Conservation (phyloP, 2,329 filamentous ascomycete species). For the Ciborinia camelliae region DNA sequence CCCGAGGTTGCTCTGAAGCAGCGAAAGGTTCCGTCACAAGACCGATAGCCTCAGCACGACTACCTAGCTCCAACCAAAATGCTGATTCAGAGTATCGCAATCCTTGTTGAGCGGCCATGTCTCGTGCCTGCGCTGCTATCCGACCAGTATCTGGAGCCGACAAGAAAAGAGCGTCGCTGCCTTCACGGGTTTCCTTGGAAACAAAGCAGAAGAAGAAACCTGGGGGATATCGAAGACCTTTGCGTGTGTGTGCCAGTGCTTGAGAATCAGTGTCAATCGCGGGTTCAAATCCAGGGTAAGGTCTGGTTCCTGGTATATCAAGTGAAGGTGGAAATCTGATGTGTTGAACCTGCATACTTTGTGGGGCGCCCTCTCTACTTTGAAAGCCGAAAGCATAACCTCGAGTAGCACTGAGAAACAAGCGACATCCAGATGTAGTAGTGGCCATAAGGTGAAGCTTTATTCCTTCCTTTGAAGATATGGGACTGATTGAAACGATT, state of each 20-base stretch:
- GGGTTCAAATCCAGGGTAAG: conserved; percentile 27
- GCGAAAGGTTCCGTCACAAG: conserved; percentile 70
- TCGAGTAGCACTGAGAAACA: conserved; percentile 88
- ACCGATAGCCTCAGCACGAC: conserved; percentile 74
- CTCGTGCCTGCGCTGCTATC: conserved; percentile 59
- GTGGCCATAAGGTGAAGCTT: conserved; percentile 87
- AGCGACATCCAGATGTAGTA: conserved; percentile 83
- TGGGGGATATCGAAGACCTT: conserved; percentile 67
- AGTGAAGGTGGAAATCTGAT: conserved; percentile 81
- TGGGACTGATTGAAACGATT: conserved; percentile 82
- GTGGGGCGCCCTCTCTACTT: conserved; percentile 64
- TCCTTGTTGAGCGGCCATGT: conserved; percentile 29
- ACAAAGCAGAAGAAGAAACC: conserved; percentile 91
- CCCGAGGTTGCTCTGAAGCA: conserved; percentile 63
- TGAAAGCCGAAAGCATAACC: conserved; percentile 61
- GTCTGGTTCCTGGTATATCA: conserved; percentile 32
- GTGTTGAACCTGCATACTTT: conserved; percentile 96
- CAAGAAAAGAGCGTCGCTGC: conserved; percentile 70
- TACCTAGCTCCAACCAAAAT: conserved; percentile 72
- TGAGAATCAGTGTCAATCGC: conserved; percentile 43
- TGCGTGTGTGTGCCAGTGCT: conserved; percentile 48
- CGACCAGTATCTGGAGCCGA: conserved; percentile 84
- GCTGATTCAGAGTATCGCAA: conserved; percentile 69
- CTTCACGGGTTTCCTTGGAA: conserved; percentile 55
- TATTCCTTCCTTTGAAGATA: conserved; percentile 73